phyloP scores from a whole-genome alignment of 2,329 filamentous ascomycete genomes.

The Curvularia hawaiiensis region DNA sequence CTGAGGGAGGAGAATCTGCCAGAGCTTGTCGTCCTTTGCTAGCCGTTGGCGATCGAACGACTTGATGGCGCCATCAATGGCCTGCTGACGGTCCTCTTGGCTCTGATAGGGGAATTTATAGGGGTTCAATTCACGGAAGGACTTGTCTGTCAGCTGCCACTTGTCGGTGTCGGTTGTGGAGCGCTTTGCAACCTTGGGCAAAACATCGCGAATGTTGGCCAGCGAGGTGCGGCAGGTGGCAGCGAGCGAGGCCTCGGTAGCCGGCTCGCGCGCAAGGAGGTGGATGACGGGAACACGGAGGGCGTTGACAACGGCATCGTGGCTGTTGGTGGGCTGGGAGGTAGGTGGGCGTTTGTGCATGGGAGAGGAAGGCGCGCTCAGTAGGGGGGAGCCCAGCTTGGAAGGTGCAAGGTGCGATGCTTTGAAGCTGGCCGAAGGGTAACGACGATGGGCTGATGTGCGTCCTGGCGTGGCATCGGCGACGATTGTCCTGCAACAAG shows the following conservation, averaged over 20 bases:
- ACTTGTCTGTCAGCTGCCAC: conserved; percentile 59
- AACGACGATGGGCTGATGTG: conserved; percentile 44
- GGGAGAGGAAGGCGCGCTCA: conserved; percentile 46
- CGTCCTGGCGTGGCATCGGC: conserved; percentile 40
- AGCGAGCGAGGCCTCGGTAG: conserved; percentile 39
- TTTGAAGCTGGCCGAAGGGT: conserved; percentile 45
- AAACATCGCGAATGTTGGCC: conserved; percentile 38
- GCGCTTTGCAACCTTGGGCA: conserved; percentile 58
- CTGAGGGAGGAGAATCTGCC: conserved; percentile 65
- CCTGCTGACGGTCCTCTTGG: conserved; percentile 61
- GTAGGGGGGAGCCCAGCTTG: conserved; percentile 47
- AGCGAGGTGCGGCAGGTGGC: conserved; percentile 38
- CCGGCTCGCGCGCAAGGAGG: conserved; percentile 57
- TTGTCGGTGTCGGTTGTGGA: conserved; percentile 52
- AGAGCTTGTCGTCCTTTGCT: conserved; percentile 63
- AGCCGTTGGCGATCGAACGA: conserved; percentile 67
- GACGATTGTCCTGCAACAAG: conserved; percentile 44
- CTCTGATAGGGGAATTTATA: conserved; percentile 65
- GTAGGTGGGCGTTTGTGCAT: conserved; percentile 47
- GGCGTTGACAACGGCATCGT: conserved; percentile 46
- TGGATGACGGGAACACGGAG: conserved; percentile 54
- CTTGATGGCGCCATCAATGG: conserved; percentile 66
- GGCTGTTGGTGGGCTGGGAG: conserved; percentile 47
- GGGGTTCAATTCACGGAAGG: conserved; percentile 65
- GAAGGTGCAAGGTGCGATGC: conserved; percentile 44